Percentiles rank a stretch among this genome's conserved stretches.
Conservation (phyloP, 768 basidiomycete species). For the Rhodosporidiobolus odoratus region DNA sequence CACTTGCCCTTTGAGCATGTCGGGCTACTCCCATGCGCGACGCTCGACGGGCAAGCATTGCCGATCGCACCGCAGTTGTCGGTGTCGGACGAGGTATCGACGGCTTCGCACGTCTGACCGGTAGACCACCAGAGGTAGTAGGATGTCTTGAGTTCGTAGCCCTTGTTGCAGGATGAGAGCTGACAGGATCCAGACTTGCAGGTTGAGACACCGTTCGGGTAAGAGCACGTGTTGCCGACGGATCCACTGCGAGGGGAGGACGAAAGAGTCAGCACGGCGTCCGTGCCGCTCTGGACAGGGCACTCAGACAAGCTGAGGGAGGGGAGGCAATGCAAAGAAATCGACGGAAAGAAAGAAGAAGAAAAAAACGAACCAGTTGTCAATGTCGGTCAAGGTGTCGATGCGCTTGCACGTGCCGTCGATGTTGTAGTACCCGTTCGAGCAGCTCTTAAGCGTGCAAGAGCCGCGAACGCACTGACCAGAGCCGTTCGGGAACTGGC, state of each 20-base stretch:
- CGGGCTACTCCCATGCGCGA: conserved; percentile 2
- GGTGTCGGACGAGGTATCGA: conserved; percentile 15
- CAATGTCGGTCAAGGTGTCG: conserved; percentile 9
- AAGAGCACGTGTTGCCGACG: conserved; percentile 21
- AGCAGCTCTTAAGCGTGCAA: conserved; percentile 21
- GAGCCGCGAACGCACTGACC: conserved; percentile 17
- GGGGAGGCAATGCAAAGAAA: too few relatives aligned
- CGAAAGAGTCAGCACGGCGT: background rate
- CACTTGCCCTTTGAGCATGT: conserved; percentile 1
- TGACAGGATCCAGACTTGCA: conserved; percentile 17
- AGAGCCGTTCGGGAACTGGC: conserved; percentile 4
- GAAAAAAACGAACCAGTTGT: conserved; percentile 24
- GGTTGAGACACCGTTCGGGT: conserved; percentile 13
- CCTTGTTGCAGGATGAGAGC: background rate
- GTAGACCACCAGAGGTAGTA: conserved; percentile 15
- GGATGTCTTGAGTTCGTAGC: conserved; percentile 16
- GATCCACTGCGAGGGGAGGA: conserved; percentile 7
- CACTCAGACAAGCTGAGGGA: too few relatives aligned
- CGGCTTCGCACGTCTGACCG: background rate
- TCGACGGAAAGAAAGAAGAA: background rate
- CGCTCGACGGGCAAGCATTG: conserved; percentile 5
- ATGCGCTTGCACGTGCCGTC: conserved; percentile 22
- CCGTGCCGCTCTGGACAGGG: too few relatives aligned
- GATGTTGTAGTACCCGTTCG: conserved; percentile 15
- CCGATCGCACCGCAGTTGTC: conserved; percentile 12